Evolutionary conservation across 2,329 filamentous ascomycete species (phyloP), one percentile per base, ranked within the genome.

Genomic region (Penicillium sp.): DNA sequence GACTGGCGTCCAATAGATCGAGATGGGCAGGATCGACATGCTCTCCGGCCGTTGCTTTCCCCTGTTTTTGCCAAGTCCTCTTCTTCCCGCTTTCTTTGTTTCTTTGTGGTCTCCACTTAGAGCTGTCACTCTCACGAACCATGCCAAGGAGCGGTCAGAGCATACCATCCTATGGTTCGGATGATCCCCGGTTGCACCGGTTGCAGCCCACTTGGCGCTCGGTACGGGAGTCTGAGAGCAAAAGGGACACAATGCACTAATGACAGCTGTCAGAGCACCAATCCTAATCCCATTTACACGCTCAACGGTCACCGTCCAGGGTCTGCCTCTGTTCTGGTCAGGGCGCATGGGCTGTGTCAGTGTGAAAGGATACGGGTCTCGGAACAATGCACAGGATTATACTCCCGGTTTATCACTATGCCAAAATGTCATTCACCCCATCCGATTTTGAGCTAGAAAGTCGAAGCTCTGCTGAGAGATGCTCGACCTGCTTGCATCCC

Each of bases 121-220:
- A 39, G 16, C 36, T 23, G 16, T 2, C 36, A 21, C 15, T 13
- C 9, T 21, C 36, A 43, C 34, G 41, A 51, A 48, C 39, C 36
- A 45, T 39, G 29, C 47, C 45, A 42, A 51, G 24, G 39, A 56
- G 51, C 53, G 55, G 55, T 56, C 57, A 54, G 33, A 26, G 33
- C 12, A 33, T 41, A 29, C 6, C 7, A 23, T 38, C 24, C 45
- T 29, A 33, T 39, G 29, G 13, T 4, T 6, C 15, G 10, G 18
- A 24, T 13, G 18, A 2, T 15, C 21, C 12, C 12, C n/a, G n/a
- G n/a, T n/a, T n/a, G n/a, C n/a, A n/a, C 39, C 24, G 13, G 18
- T 16, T 12, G 13, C 18, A 26, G 13, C 42, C 47, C 34, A 41
- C 24, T 45, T 36, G 34, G 24, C 43, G 24, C 42, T 39, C 18